Evolutionary conservation across 176 grass and related monocot species (phyloP).

Genomic region (Oryza punctata): DNA sequence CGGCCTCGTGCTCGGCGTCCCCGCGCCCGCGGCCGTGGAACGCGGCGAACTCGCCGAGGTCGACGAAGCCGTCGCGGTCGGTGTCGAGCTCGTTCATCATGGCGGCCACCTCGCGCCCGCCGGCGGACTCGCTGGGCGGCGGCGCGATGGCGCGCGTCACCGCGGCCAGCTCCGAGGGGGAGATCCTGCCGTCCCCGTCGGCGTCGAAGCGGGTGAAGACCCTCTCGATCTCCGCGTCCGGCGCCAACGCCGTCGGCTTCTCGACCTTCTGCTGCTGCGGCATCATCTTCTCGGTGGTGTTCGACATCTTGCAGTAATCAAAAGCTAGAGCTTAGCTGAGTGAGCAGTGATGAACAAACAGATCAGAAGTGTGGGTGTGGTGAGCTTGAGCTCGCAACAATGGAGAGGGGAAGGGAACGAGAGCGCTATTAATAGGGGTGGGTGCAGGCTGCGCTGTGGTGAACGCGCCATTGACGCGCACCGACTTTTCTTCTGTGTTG

Average conservation of each 20-base stretch:
- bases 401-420: background rate
- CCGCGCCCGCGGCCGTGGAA: conserved; percentile 49
- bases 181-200: conserved; percentile 90
- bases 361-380: background rate
- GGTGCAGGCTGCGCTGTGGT: background rate
- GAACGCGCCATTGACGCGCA: conserved; percentile 32
- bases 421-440: conserved; percentile 14
- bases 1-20: conserved; percentile 40
- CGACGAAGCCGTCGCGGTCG: conserved; percentile 73
- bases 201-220: conserved; percentile 81
- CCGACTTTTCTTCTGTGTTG: background rate
- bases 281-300: conserved; percentile 19
- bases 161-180: conserved; percentile 51
- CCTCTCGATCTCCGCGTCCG: conserved; percentile 56
- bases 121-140: conserved; percentile 33
- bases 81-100: conserved; percentile 92
- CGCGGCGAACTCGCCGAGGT: conserved; percentile 68
- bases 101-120: conserved; percentile 37
- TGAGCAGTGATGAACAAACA: background rate
- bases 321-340: background rate
- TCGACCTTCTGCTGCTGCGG: background rate
- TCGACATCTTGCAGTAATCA: conserved; percentile 20
- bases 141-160: conserved; percentile 57
- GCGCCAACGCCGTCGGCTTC: background rate
- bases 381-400: background rate